Conservation (phyloP, 2,329 filamentous ascomycete species). For the Furcasterigmium furcatum region DNA sequence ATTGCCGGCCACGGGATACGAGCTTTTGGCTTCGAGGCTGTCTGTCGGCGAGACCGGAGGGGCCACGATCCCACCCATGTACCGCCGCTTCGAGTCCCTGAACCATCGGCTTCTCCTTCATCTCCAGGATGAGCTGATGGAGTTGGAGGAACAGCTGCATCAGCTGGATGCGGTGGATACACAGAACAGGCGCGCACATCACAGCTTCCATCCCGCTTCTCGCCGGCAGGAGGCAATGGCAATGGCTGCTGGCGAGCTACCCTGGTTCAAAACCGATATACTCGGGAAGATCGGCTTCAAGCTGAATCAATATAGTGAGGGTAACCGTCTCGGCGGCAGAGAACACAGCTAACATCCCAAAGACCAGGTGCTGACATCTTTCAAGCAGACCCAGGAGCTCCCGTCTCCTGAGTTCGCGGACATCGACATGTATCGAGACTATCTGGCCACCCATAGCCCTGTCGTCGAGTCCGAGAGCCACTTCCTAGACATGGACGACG, state of each 20-base stretch:
- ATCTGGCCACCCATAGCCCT: conserved; percentile 49
- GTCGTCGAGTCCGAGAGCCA: conserved; percentile 57
- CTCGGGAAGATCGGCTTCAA: conserved; percentile 63
- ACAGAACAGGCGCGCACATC: conserved; percentile 36
- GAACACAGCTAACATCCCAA: conserved; percentile 7
- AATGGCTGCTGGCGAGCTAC: conserved; percentile 48
- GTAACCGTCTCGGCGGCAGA: not conserved
- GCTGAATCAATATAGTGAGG: conserved; percentile 64
- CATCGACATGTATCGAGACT: conserved; percentile 45
- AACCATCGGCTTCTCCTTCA: conserved; percentile 81
- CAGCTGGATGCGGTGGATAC: conserved; percentile 61
- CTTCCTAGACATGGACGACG: conserved; percentile 54
- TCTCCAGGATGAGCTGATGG: conserved; percentile 79
- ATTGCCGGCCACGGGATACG: conserved; percentile 54
- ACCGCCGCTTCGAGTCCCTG: conserved; percentile 76
- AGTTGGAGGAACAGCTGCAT: conserved; percentile 76
- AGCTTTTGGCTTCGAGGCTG: conserved; percentile 56
- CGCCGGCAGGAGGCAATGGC: conserved; percentile 49
- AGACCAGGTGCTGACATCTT: conserved; percentile 60
- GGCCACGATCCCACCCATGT: conserved; percentile 56
- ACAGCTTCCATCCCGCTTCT: conserved; percentile 53
- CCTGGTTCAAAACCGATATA: conserved; percentile 58
- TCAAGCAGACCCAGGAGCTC: conserved; percentile 47
- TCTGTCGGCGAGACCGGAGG: conserved; percentile 16
- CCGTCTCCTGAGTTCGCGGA: conserved; percentile 47